Evolutionary conservation across 78 protist genomes (phyloP), one percentile per base, ranked within the genome.

Genomic region (Tieghemostelium lacteum): DNA sequence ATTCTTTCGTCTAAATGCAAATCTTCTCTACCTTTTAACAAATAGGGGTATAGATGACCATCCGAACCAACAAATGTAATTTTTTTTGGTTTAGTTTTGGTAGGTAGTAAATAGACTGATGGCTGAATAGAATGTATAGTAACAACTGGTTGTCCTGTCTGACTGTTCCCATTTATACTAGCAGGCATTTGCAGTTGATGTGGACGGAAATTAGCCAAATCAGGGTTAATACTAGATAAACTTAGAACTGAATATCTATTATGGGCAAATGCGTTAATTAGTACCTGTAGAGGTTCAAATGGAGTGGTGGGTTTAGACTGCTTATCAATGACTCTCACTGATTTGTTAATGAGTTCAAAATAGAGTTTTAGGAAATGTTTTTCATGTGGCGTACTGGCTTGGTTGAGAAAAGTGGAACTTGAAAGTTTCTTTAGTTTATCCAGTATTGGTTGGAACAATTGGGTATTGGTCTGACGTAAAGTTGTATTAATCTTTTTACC

Each of bases 11-110:
- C 99, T 1, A 96, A 45, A 60, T 87, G 96, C 28, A 95, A 71
- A 57, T 97, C 98, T 28, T 97, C 98, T 26, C 66, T 49, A 26
- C 98, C 98, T 66, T 97, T 97, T 55, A 96, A 49, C 33, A 97
- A 73, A 60, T 63, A 96, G 8, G 77, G 7, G 71, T 96, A 88
- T 29, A 63, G 12, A 34, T 33, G 31, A 26, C 98, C 98, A 61
- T 97, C 97, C 29, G 55, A 29, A 17, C 97, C 98, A 55, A 83
- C 10, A 8, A 97, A 28, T 20, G 64, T 1, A 2, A 97, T 14
- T 88, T 87, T 95, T 66, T 96, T 97, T 3, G 98, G 98, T 26
- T 69, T 96, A 42, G 98, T 96, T 80, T 97, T 97, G 7, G 97
- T 92, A n/a, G 88, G 92, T 20, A 97, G 75, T 20, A 96, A 37